Evolutionary conservation across 164 flowering plant species (phyloP).

Genomic region (Stephania cephalantha): DNA sequence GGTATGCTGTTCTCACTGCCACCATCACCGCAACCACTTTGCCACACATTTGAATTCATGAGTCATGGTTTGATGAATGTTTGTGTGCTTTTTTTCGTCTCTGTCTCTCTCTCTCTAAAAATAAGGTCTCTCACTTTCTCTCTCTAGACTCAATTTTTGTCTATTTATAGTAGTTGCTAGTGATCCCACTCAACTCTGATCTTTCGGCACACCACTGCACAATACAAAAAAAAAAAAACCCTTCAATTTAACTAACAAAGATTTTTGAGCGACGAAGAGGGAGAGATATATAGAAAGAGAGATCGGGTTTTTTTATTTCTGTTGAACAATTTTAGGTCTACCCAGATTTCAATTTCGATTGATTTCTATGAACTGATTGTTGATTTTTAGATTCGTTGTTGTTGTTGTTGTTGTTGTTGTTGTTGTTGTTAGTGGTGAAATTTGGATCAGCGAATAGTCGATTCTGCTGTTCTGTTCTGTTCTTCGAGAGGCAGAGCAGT

Average conservation of each 20-base stretch:
- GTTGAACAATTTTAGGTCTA: not conserved
- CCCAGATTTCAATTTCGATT: not conserved
- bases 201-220: not conserved
- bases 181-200: not conserved
- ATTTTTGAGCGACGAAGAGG: not conserved
- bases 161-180: not conserved
- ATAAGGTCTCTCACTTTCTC: not conserved
- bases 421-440: too few relatives aligned
- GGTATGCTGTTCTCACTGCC: not conserved
- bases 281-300: not conserved
- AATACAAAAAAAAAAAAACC: not conserved
- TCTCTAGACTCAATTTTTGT: not conserved
- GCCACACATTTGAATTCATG: not conserved
- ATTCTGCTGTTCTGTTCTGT: not conserved
- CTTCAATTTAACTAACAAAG: not conserved
- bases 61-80: not conserved
- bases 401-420: not conserved
- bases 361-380: not conserved
- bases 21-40: not conserved
- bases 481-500: constrained; percentile 7
- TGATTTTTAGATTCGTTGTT: not conserved
- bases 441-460: not conserved
- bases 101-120: constrained; percentile 2
- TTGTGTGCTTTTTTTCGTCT: not conserved
- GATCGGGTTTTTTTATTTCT: not conserved